Conservation (phyloP, 2,329 filamentous ascomycete species). For the Diaporthe sp. region DNA sequence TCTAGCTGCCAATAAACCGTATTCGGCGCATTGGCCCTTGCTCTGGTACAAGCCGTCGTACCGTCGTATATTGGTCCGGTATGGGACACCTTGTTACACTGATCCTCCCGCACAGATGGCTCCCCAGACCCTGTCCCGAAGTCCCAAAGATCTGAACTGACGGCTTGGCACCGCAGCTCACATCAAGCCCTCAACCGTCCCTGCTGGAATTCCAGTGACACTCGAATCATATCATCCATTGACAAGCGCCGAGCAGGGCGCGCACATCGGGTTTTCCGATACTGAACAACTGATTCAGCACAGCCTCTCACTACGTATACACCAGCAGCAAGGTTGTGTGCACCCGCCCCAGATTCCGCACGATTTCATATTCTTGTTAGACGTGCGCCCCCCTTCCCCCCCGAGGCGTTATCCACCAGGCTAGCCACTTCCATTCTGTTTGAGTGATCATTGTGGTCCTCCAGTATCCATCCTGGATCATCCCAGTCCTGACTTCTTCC, state of each 20-base stretch:
- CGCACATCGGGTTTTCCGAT: slow-evolving; percentile 6
- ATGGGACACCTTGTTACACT: slow-evolving; percentile 27
- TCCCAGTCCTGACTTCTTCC: slow-evolving; percentile 11
- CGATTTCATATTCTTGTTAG: slow-evolving; percentile 27
- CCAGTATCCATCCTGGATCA: slow-evolving; percentile 5
- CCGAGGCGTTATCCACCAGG: slow-evolving; percentile 17
- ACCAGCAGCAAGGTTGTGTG: slow-evolving; percentile 22
- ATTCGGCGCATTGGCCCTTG: slow-evolving; percentile 12
- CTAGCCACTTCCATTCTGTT: slow-evolving; percentile 25
- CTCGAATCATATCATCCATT: slow-evolving; percentile 21
- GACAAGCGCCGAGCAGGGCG: slow-evolving; percentile 9
- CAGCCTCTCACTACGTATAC: slow-evolving; percentile 28
- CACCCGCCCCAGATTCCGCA: background rate
- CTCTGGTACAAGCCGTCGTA: slow-evolving; percentile 8
- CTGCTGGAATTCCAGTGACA: slow-evolving; percentile 26
- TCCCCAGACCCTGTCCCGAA: slow-evolving; percentile 28
- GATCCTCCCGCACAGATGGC: slow-evolving; percentile 32
- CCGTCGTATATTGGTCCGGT: background rate
- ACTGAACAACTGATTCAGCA: slow-evolving; percentile 25
- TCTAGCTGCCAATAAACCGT: background rate
- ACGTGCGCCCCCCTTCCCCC: slow-evolving; percentile 7
- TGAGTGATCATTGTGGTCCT: slow-evolving; percentile 4
- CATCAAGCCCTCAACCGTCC: slow-evolving; percentile 4
- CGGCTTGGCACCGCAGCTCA: slow-evolving; percentile 26
- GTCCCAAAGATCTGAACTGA: slow-evolving; percentile 33